Evolutionary conservation across 805 yeast genomes (phyloP).

Genomic region (Yamadazyma scolyti): DNA sequence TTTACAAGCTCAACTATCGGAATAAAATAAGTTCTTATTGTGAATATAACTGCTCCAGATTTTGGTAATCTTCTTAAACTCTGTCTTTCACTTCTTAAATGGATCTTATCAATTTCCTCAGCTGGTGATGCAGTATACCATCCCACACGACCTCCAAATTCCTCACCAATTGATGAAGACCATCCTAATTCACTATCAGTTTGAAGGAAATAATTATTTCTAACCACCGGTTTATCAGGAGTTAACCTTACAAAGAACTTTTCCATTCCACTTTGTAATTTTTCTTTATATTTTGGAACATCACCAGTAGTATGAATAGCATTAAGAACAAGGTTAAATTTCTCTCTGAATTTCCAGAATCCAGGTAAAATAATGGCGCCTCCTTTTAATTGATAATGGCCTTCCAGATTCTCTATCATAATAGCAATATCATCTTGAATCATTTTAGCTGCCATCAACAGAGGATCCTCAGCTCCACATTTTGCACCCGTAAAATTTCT

Average conservation of each 20-base stretch:
- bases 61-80: constrained; percentile 58
- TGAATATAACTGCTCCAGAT: constrained; percentile 55
- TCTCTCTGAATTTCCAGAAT: constrained; percentile 66
- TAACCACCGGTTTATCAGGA: constrained; percentile 59
- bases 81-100: constrained; percentile 64
- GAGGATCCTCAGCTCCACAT: constrained; percentile 45
- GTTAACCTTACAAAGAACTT: constrained; percentile 56
- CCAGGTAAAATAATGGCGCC: constrained; percentile 67
- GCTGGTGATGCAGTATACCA: constrained; percentile 63
- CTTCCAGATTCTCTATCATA: constrained; percentile 58
- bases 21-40: constrained; percentile 60
- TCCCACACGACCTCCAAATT: constrained; percentile 48
- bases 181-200: constrained; percentile 61
- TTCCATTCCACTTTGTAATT: constrained; percentile 61
- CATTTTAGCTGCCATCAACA: constrained; percentile 53
- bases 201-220: constrained; percentile 65
- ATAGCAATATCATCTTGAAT: constrained; percentile 67
- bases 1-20: constrained; percentile 51
- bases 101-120: constrained; percentile 40
- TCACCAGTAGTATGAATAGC: constrained; percentile 64
- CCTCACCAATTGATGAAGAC: constrained; percentile 63
- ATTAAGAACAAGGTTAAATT: constrained; percentile 50
- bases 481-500: constrained; percentile 22
- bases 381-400: constrained; percentile 53
- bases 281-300: constrained; percentile 61